Evolutionary conservation across 306 rosid species (phyloP), one percentile per base, ranked within the genome.

Genomic region (Cucumis hystrix): DNA sequence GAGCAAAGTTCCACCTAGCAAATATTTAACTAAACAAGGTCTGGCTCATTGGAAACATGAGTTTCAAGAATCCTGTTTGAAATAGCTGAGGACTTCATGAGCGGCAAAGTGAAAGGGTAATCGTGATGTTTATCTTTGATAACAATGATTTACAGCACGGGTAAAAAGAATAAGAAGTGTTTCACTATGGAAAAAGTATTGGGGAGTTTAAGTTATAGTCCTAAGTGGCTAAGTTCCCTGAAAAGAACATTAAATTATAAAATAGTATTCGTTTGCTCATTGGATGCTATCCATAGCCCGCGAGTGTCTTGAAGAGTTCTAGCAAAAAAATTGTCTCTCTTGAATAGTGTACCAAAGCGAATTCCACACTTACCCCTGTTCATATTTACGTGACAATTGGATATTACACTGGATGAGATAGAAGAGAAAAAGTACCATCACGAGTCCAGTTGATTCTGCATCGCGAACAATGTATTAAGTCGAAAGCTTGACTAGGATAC

Each of bases 401-500:
- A 33, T 35, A 52, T 35, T 35, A 59, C 40, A 78, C 60, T 56
- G 62, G 60, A 71, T 39, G 23, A 73, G 55, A 80, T 20, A 40
- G 37, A 58, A 65, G 69, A 52, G 54, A 12, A 52, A 56, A 51
- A 73, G 70, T 87, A 93, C 98, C 98, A 82, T 90, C 96, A 40
- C 84, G 91, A 54, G 96, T 90, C 97, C 97, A 93, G 73, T 93
- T 88, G 79, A 93, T 80, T 85, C 96, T 83, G 82, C 97, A 93
- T 82, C 88, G 86, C 78, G 93, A 93, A 80, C 98, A 93, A 79
- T 93, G 98, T 65, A 93, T 90, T 84, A 93, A 80, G 77, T 93
- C 98, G 82, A 93, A 93, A 78, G 97, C 98, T 85, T 91, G 97
- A 80, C 97, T 93, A 47, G 98, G 94, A 84, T 85, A 90, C 77